Conservation (phyloP, 495 filamentous ascomycete genomes). For the Penicillium verhagenii region DNA sequence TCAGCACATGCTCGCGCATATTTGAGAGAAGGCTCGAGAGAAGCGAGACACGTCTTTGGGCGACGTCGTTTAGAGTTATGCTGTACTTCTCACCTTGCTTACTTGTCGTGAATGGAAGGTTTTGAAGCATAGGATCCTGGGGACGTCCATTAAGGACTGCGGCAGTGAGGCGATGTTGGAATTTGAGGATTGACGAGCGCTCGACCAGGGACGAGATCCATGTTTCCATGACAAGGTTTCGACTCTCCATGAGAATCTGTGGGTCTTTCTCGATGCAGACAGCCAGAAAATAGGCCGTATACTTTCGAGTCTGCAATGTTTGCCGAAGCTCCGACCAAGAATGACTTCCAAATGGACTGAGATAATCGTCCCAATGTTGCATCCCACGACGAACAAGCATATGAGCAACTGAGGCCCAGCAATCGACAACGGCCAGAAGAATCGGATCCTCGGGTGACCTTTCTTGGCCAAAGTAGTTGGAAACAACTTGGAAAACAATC, state of each 20-base stretch:
- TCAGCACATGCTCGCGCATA: slow-evolving; percentile 57
- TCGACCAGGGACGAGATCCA: slow-evolving; percentile 66
- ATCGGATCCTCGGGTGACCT: slow-evolving; percentile 55
- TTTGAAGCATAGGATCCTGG: slow-evolving; percentile 52
- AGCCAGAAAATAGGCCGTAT: slow-evolving; percentile 60
- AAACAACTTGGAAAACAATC: slow-evolving; percentile 56
- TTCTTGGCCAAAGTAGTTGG: slow-evolving; percentile 69
- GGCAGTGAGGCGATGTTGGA: slow-evolving; percentile 61
- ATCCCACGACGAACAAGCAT: slow-evolving; percentile 43
- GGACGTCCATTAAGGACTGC: slow-evolving; percentile 52
- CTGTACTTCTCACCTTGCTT: slow-evolving; percentile 36
- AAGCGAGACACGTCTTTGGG: slow-evolving; percentile 55
- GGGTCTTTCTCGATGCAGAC: slow-evolving; percentile 51
- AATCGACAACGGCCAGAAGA: slow-evolving; percentile 54
- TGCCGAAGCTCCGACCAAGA: slow-evolving; percentile 62
- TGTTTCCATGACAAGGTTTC: slow-evolving; percentile 47
- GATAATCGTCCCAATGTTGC: slow-evolving; percentile 57
- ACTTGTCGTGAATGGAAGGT: slow-evolving; percentile 60
- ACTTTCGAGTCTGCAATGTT: slow-evolving; percentile 65
- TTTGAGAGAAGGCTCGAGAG: slow-evolving; percentile 64
- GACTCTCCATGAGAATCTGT: slow-evolving; percentile 43
- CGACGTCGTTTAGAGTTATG: slow-evolving; percentile 55
- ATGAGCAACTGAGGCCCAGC: slow-evolving; percentile 59
- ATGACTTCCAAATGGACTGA: slow-evolving; percentile 53
- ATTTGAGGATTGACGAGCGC: slow-evolving; percentile 63